These are phyloP conservation scores for Magnolia sinica DNA, from an alignment of 164 flowering plant genomes.

Conservation along the genomic window DNA sequence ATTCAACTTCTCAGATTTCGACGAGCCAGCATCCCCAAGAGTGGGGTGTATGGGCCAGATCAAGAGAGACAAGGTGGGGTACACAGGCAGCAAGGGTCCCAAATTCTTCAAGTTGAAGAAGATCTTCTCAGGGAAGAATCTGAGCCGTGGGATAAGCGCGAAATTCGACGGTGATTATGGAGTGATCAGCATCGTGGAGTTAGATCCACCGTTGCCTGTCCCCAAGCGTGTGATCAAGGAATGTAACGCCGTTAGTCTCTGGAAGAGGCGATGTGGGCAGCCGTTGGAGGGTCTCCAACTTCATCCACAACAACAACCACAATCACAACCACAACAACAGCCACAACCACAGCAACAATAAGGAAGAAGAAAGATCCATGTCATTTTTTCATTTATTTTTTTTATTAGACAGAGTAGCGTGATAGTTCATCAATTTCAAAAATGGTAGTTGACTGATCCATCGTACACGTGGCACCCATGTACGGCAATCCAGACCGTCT, in stretches of 20 bases:
- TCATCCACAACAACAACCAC: not conserved
- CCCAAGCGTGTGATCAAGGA: not conserved
- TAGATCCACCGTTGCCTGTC: constrained; percentile 29
- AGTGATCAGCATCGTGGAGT: constrained; percentile 6
- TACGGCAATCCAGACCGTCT: too few species aligned
- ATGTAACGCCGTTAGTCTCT: constrained; percentile 6
- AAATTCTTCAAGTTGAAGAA: constrained; percentile 23
- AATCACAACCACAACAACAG: not conserved
- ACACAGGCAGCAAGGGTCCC: not conserved
- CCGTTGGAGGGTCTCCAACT: constrained; percentile 21
- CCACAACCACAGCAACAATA: not conserved
- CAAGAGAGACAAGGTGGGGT: constrained; percentile 10
- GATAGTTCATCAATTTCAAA: too few species aligned
- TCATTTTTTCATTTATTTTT: not conserved
- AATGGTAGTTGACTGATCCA: too few species aligned
- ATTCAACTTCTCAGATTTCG: not conserved
- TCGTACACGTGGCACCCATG: too few species aligned
- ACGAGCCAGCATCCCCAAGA: constrained; percentile 25
- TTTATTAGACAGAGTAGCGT: not conserved
- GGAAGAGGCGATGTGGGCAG: constrained; percentile 26
- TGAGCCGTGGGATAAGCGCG: not conserved
- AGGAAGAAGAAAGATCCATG: not conserved
- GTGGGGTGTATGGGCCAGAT: constrained; percentile 34
- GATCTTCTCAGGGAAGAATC: constrained; percentile 21
- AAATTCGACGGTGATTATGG: not conserved